These are phyloP conservation scores for Entomophthora muscae DNA, from an alignment of 371 early-diverging fungal species.

Conservation along the genomic window DNA sequence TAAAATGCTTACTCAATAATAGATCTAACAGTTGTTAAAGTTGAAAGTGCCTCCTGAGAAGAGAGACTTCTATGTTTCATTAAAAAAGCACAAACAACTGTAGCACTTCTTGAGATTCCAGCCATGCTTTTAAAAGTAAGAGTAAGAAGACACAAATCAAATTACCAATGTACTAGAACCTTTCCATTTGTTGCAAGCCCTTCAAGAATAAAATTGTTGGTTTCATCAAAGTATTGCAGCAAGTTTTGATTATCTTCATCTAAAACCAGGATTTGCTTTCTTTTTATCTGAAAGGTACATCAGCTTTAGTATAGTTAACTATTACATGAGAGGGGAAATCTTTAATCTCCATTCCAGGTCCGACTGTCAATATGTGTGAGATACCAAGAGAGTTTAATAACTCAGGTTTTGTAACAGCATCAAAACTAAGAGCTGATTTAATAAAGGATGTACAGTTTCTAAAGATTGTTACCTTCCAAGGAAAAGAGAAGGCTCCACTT, in stretches of 20 bases:
- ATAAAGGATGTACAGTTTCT: not conserved
- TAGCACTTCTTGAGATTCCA: conserved; percentile 36
- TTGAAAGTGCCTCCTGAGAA: conserved; percentile 27
- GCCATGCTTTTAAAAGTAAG: conserved; percentile 21
- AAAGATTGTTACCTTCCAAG: conserved; percentile 2
- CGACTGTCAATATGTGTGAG: conserved; percentile 3
- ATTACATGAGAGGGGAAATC: not conserved
- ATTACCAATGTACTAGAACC: conserved; percentile 53
- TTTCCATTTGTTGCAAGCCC: conserved; percentile 25
- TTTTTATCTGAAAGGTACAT: conserved; percentile 11
- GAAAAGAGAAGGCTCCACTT: not conserved
- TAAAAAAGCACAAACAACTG: conserved; percentile 40
- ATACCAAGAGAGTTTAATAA: not conserved
- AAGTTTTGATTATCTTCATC: conserved; percentile 47
- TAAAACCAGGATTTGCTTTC: conserved; percentile 37
- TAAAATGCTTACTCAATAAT: conserved; percentile 21
- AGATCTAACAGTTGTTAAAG: conserved; percentile 27
- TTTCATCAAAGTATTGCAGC: conserved; percentile 46
- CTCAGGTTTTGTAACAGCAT: conserved; percentile 4
- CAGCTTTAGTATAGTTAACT: not conserved
- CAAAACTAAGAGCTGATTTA: not conserved
- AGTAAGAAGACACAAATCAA: conserved; percentile 16
- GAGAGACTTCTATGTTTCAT: conserved; percentile 32
- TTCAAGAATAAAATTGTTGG: conserved; percentile 32
- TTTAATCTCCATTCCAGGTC: conserved; percentile 3